phyloP scores from a whole-genome alignment of 805 yeast genomes.

The Groenewaldozyma tartarivorans region DNA sequence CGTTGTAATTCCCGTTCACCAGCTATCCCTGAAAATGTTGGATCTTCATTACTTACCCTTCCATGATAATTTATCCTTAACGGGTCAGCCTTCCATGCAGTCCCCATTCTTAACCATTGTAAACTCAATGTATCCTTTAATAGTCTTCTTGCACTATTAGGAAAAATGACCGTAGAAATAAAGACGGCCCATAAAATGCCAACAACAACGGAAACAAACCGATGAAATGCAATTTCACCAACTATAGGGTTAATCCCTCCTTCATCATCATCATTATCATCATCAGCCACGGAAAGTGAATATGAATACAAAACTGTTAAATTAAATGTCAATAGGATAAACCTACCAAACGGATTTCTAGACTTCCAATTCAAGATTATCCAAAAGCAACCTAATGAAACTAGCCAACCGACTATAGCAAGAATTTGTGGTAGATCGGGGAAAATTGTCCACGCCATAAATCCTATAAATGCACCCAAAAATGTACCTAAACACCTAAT shows the following conservation, averaged over 20 bases:
- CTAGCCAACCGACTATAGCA: conserved; percentile 37
- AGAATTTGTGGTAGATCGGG: conserved; percentile 47
- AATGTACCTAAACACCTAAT: conserved; percentile 56
- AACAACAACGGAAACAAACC: conserved; percentile 59
- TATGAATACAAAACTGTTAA: conserved; percentile 70
- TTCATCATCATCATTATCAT: conserved; percentile 45
- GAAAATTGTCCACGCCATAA: conserved; percentile 45
- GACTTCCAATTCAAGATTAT: conserved; percentile 61
- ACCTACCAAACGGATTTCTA: conserved; percentile 37
- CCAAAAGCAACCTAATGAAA: conserved; percentile 34
- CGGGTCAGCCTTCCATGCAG: conserved; percentile 73
- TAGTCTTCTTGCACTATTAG: conserved; percentile 66
- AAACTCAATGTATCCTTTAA: conserved; percentile 55
- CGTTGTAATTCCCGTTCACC: conserved; percentile 37
- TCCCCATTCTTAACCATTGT: conserved; percentile 72
- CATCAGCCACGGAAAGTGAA: conserved; percentile 51
- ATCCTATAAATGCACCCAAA: conserved; percentile 59
- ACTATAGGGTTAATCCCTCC: conserved; percentile 64
- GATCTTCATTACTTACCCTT: neutral
- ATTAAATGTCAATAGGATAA: conserved; percentile 66
- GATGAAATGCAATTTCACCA: conserved; percentile 65
- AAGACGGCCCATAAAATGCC: conserved; percentile 74
- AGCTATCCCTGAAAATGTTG: conserved; percentile 19
- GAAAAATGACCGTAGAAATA: conserved; percentile 56
- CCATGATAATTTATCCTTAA: conserved; percentile 21